These are phyloP conservation scores for Oryza longistaminata DNA, from an alignment of 176 grass and related monocot species.

Conservation along the genomic window DNA sequence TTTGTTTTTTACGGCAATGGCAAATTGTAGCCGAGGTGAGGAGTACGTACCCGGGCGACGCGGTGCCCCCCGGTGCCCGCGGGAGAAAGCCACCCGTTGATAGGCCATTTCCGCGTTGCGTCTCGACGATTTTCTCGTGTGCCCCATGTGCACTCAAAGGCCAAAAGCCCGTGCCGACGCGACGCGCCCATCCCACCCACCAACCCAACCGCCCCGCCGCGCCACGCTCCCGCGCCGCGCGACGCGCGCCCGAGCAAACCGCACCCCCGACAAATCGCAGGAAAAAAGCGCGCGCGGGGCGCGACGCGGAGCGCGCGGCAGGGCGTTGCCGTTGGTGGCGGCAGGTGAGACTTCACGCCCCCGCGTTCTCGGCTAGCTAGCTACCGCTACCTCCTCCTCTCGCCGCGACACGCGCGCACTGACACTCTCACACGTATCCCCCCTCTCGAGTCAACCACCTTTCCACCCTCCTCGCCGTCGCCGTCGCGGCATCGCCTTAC, in stretches of 20 bases:
- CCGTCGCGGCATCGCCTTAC: not conserved
- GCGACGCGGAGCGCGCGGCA: not conserved
- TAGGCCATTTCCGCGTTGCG: not conserved
- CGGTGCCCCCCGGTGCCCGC: too few species aligned
- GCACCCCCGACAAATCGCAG: too few species aligned
- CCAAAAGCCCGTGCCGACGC: not conserved
- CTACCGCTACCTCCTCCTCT: not conserved
- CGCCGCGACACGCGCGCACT: slow-evolving; percentile 29
- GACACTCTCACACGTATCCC: not conserved
- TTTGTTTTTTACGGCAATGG: too few species aligned
- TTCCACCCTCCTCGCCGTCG: not conserved
- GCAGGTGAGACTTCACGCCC: slow-evolving; percentile 49
- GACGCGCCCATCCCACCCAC: slow-evolving; percentile 41
- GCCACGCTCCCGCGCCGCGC: slow-evolving; percentile 12
- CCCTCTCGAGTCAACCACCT: slow-evolving; percentile 36
- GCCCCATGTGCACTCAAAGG: not conserved
- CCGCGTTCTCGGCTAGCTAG: not conserved
- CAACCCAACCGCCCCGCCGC: not conserved
- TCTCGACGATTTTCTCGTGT: not conserved
- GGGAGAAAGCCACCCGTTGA: too few species aligned
- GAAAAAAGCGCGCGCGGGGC: not conserved
- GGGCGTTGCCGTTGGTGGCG: slow-evolving; percentile 25
- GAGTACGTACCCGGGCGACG: too few species aligned
- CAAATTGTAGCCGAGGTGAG: too few species aligned
- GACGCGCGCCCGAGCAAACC: slow-evolving; percentile 3